phyloP scores from a whole-genome alignment of 306 rosid species.

The Ammopiptanthus mongolicus region DNA sequence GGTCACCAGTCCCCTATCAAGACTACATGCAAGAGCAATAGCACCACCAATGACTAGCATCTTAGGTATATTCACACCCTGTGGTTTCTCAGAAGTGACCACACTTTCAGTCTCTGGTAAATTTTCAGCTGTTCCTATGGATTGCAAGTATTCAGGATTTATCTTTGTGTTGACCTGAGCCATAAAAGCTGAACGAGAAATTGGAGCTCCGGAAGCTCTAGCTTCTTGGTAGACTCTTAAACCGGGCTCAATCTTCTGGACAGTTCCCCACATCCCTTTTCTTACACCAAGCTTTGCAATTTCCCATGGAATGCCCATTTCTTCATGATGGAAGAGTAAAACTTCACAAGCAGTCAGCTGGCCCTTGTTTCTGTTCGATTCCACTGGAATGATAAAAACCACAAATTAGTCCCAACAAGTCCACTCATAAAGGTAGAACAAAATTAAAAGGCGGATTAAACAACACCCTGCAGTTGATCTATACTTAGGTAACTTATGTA shows the following conservation, averaged over 20 bases:
- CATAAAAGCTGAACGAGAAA: conserved; percentile 68
- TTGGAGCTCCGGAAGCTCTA: conserved; percentile 51
- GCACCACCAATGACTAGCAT: conserved; percentile 77
- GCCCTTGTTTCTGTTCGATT: conserved; percentile 56
- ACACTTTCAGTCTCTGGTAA: conserved; percentile 24
- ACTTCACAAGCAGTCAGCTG: conserved; percentile 82
- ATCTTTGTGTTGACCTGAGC: conserved; percentile 45
- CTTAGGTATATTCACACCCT: conserved; percentile 42
- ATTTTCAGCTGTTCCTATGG: conserved; percentile 36
- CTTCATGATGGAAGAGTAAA: conserved; percentile 88
- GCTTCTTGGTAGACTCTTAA: conserved; percentile 72
- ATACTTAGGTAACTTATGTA: neutral
- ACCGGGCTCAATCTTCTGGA: conserved; percentile 87
- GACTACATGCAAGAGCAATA: conserved; percentile 75
- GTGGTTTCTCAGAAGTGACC: conserved; percentile 44
- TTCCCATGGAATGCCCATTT: conserved; percentile 99
- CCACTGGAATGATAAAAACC: conserved; percentile 45
- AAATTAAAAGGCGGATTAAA: neutral
- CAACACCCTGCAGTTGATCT: neutral
- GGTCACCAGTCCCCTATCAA: conserved; percentile 79
- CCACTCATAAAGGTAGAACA: neutral
- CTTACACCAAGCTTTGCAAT: conserved; percentile 87
- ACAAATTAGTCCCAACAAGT: conserved; percentile 10
- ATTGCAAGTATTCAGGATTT: conserved; percentile 48
- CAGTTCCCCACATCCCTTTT: conserved; percentile 96